Evolutionary conservation across 2,329 filamentous ascomycete species (phyloP).

Genomic region (Chaetomium globosum): DNA sequence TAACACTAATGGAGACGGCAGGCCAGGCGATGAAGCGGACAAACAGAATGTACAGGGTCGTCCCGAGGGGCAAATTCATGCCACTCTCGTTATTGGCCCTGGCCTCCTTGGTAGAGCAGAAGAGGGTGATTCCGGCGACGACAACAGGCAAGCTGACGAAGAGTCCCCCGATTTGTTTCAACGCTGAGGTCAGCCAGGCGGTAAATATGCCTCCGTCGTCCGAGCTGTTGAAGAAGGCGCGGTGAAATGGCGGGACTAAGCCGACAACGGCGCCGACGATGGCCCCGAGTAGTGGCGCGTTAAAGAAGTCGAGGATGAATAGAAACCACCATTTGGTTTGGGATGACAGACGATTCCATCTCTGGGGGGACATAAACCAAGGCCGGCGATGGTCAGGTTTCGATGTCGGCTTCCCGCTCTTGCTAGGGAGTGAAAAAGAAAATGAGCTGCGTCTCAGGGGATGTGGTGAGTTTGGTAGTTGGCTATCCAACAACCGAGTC

Average conservation of each 20-base stretch:
- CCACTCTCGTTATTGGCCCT: slow-evolving; percentile 47
- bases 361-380: slow-evolving; percentile 23
- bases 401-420: not conserved
- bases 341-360: slow-evolving; percentile 27
- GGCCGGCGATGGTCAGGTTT: slow-evolving; percentile 25
- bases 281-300: slow-evolving; percentile 64
- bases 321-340: slow-evolving; percentile 33
- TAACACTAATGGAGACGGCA: slow-evolving; percentile 53
- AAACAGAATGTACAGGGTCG: slow-evolving; percentile 55
- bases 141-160: slow-evolving; percentile 68
- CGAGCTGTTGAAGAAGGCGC: slow-evolving; percentile 61
- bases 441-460: slow-evolving; percentile 16
- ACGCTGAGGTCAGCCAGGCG: slow-evolving; percentile 65
- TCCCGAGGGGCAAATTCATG: slow-evolving; percentile 49
- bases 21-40: slow-evolving; percentile 66
- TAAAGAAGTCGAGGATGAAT: slow-evolving; percentile 52
- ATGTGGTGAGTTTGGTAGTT: slow-evolving; percentile 8
- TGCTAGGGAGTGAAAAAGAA: slow-evolving; percentile 1
- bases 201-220: slow-evolving; percentile 65
- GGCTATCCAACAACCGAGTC: slow-evolving; percentile 25
- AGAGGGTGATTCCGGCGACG: slow-evolving; percentile 67
- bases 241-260: slow-evolving; percentile 60
- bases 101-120: slow-evolving; percentile 57
- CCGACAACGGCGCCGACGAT: slow-evolving; percentile 62
- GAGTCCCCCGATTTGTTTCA: slow-evolving; percentile 64